Conservation (phyloP, 2,329 filamentous ascomycete species). For the Talaromyces sp. region DNA sequence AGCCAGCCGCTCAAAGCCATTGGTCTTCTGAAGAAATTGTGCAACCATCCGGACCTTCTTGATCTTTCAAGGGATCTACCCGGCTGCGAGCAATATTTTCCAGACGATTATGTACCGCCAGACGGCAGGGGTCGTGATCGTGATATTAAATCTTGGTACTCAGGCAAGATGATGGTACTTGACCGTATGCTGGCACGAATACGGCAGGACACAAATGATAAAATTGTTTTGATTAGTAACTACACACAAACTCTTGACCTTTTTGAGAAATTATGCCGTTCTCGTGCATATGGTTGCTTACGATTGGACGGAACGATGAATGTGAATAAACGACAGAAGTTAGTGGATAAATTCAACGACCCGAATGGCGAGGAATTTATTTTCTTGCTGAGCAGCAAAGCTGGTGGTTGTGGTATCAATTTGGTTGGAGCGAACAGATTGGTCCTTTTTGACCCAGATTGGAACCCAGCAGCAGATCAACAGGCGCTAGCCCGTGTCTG, state of each 20-base stretch:
- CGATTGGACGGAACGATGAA: constrained; percentile 97
- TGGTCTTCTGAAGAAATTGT: constrained; percentile 94
- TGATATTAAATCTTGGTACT: constrained; percentile 93
- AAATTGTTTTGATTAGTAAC: constrained; percentile 98
- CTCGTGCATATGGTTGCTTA: constrained; percentile 77
- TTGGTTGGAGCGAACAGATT: constrained; percentile 91
- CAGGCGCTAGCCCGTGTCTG: constrained; percentile 95
- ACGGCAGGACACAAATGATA: constrained; percentile 93
- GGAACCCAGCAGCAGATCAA: constrained; percentile 97
- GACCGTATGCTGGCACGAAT: constrained; percentile 97
- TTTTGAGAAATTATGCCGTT: constrained; percentile 85
- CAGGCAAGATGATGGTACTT: constrained; percentile 97
- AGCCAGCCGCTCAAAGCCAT: constrained; percentile 97
- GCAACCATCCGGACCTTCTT: constrained; percentile 93
- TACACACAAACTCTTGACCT: constrained; percentile 95
- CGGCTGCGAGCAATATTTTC: constrained; percentile 76
- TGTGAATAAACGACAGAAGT: constrained; percentile 92
- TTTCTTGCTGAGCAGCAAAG: constrained; percentile 94
- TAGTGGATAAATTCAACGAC: constrained; percentile 97
- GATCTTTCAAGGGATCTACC: constrained; percentile 79
- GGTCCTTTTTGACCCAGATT: constrained; percentile 93
- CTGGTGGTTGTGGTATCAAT: constrained; percentile 93
- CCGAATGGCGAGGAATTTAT: constrained; percentile 86
- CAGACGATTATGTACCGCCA: constrained; percentile 83
- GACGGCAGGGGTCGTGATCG: constrained; percentile 84